Conservation (phyloP, 495 filamentous ascomycete species). For the Neohortaea acidophila region DNA sequence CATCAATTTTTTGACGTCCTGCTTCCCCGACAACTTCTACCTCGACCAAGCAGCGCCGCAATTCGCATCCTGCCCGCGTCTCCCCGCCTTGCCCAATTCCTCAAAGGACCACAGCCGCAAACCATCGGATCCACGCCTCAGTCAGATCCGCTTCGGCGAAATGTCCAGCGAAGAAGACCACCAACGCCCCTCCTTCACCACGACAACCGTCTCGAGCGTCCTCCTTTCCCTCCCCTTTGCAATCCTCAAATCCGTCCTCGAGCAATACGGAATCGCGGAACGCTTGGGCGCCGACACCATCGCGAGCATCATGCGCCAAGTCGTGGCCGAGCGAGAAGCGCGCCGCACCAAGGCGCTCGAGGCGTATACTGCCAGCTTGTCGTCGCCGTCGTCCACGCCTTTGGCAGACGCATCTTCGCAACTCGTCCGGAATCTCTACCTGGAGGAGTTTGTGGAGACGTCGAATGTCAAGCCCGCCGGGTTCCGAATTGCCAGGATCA, state of each 20-base stretch:
- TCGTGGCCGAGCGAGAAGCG: slow-evolving; percentile 46
- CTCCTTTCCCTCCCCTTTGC: slow-evolving; percentile 49
- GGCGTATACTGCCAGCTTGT: slow-evolving; percentile 5
- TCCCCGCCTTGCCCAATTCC: slow-evolving; percentile 19
- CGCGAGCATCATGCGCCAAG: slow-evolving; percentile 33
- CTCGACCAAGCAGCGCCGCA: slow-evolving; percentile 23
- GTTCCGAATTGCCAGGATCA: slow-evolving; percentile 10
- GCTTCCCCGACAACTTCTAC: slow-evolving; percentile 22
- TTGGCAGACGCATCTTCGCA: too few species aligned
- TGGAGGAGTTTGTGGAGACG: slow-evolving; percentile 26
- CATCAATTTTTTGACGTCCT: slow-evolving; percentile 21
- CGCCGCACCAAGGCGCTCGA: slow-evolving; percentile 17
- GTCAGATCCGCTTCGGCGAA: slow-evolving; percentile 53
- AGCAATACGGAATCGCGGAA: slow-evolving; percentile 33
- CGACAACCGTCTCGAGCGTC: slow-evolving; percentile 40
- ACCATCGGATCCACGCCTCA: slow-evolving; percentile 35
- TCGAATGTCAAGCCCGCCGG: slow-evolving; percentile 8
- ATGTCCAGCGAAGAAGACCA: slow-evolving; percentile 32
- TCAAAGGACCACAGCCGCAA: slow-evolving; percentile 21
- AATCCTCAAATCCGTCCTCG: slow-evolving; percentile 40
- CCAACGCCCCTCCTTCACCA: slow-evolving; percentile 22
- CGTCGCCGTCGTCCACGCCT: too few species aligned
- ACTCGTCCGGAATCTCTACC: slow-evolving; percentile 24
- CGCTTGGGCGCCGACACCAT: slow-evolving; percentile 32
- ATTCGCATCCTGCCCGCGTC: slow-evolving; percentile 12